Evolutionary conservation across 257 asterid genomes (phyloP).

Genomic region (Hygrophila difformis): DNA sequence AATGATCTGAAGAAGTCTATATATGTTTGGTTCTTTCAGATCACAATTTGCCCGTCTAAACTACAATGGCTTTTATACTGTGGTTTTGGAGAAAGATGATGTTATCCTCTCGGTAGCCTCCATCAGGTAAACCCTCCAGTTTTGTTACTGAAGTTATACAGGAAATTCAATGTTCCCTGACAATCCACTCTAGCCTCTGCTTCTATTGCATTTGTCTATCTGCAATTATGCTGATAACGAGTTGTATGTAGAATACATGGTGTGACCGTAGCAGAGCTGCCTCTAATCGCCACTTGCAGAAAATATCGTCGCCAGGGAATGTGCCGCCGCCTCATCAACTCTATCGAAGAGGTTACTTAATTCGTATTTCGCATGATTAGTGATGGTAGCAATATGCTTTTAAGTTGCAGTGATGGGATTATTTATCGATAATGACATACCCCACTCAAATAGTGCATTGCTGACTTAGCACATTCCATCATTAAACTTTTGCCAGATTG

Average conservation of each 20-base stretch:
- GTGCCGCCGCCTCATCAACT: slow-evolving; percentile 78
- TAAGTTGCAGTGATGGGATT: no score
- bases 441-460: no score
- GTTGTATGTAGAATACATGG: slow-evolving; percentile 72
- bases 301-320: slow-evolving; percentile 89
- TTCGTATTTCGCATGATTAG: neutral
- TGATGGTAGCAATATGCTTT: no score
- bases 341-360: slow-evolving; percentile 64
- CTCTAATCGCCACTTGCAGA: slow-evolving; percentile 92
- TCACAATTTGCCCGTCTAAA: slow-evolving; percentile 83
- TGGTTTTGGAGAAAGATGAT: slow-evolving; percentile 84
- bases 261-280: slow-evolving; percentile 87
- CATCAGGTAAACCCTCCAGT: slow-evolving; percentile 50
- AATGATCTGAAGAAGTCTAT: slow-evolving; percentile 12
- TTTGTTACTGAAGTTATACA: neutral
- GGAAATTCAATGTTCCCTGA: neutral
- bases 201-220: neutral
- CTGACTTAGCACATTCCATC: no score
- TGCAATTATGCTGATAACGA: slow-evolving; percentile 5
- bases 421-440: no score
- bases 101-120: slow-evolving; percentile 70
- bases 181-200: no score
- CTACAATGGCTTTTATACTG: slow-evolving; percentile 76
- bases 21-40: slow-evolving; percentile 40
- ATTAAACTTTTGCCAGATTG: neutral